Evolutionary conservation across 768 basidiomycete genomes (phyloP).

Genomic region (Lactifluus volemus): DNA sequence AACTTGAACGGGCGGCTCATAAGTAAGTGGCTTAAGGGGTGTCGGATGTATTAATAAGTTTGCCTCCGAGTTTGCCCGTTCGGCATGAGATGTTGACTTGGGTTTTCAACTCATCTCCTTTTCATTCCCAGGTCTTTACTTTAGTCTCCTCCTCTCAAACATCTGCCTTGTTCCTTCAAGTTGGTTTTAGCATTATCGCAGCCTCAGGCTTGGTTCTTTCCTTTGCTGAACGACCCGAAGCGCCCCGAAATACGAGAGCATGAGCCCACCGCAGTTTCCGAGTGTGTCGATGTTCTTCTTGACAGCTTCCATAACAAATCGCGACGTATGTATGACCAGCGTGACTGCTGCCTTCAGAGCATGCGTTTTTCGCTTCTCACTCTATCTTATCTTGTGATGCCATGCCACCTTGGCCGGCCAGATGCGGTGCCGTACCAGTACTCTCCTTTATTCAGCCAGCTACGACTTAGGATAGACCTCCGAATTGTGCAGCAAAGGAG

Average conservation of each 20-base stretch:
- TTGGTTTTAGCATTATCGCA: background rate
- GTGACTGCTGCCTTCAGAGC: no score
- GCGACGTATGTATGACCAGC: no score
- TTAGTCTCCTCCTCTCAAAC: no score
- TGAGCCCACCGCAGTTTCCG: background rate
- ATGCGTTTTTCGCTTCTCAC: no score
- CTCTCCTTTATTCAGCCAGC: no score
- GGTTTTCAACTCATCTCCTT: background rate
- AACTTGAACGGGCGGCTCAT: background rate
- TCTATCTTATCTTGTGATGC: no score
- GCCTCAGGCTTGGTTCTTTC: background rate
- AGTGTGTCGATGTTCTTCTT: background rate
- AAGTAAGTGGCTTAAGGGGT: background rate
- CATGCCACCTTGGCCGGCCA: no score
- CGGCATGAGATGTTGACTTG: background rate
- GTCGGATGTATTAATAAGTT: background rate
- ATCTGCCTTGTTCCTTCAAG: background rate
- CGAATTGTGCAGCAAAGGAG: no score
- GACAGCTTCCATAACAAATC: background rate
- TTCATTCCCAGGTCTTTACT: background rate
- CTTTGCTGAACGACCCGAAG: background rate
- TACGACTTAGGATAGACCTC: no score
- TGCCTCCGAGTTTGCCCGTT: background rate
- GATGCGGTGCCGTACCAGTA: no score
- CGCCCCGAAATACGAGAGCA: background rate